These are phyloP conservation scores for Rhytidhysteron rufulum DNA, from an alignment of 2,329 filamentous ascomycete species.

Conservation along the genomic window DNA sequence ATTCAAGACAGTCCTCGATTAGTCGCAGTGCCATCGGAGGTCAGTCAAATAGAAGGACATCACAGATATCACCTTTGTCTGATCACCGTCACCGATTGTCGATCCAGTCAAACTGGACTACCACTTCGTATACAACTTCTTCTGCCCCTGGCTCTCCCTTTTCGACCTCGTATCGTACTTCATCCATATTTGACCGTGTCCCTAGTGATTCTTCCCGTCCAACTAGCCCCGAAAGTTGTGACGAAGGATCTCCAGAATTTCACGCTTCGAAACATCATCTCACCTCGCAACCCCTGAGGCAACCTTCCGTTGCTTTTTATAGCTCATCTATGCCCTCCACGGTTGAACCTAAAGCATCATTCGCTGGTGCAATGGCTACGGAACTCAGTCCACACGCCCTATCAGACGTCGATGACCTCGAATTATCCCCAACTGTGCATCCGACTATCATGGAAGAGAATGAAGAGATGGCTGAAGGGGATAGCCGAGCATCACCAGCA, in stretches of 20 bases:
- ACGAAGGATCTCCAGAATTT: constrained; percentile 57
- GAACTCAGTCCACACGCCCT: constrained; percentile 23
- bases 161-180: constrained; percentile 64
- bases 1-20: constrained; percentile 36
- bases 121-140: constrained; percentile 61
- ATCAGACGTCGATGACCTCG: constrained; percentile 17
- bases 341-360: constrained; percentile 30
- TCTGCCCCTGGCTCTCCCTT: constrained; percentile 79
- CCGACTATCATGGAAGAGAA: constrained; percentile 34
- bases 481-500: constrained; percentile 12
- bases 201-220: constrained; percentile 67
- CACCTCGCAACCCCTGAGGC: constrained; percentile 16
- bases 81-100: constrained; percentile 57
- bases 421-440: constrained; percentile 21
- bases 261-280: constrained; percentile 37
- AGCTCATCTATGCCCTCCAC: constrained; percentile 30
- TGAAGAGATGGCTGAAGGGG: constrained; percentile 21
- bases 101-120: constrained; percentile 56
- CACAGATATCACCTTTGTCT: constrained; percentile 55
- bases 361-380: constrained; percentile 29
- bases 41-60: constrained; percentile 53
- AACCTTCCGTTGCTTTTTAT: constrained; percentile 10
- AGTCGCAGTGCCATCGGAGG: constrained; percentile 32
- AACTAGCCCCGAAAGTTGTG: constrained; percentile 75
- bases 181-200: constrained; percentile 72